Evolutionary conservation across 208 protist genomes (phyloP), one percentile per base, ranked within the genome.

Genomic region (Angomonas ambiguus): DNA sequence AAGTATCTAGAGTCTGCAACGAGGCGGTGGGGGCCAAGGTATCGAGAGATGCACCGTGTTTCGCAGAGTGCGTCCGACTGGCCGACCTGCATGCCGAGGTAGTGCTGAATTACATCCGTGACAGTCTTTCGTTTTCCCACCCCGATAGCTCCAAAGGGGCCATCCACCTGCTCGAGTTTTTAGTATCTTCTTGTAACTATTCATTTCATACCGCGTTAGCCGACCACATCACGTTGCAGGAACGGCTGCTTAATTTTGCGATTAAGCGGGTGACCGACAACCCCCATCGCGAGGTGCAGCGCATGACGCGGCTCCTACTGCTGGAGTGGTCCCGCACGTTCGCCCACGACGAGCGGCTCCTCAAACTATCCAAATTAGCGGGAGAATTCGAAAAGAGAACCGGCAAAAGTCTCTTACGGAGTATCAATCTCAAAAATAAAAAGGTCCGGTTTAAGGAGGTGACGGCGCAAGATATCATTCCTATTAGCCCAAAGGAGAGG

Each of bases 251-350:
- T 18, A 63, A 67, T 20, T 59, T 93, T 0, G 87, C 87, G 0
- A 62, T 79, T 28, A 57, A 38, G 38, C 79, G 87, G 6, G 76
- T 72, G 10, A 81, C 88, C 51, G 79, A 71, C 41, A 68, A 67
- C 42, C 67, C 57, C n/a, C 81, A 88, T 49, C 80, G 86, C n/a
- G 53, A 69, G 1, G 73, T 67, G 22, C 90, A 89, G 38, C 80
- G 85, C 1, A 73, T 87, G 8, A 82, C 85, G 4, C 78, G 90
- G 0, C 74, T 93, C 48, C 88, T 82, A 13, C 48, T 96, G 27
- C 73, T 96, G 33, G 87, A 96, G 71, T 96, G 91, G 69, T 92
- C 85, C 0, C 87, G 90, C 45, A 85, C 92, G 66, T 96, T 96
- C 60, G 79, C 77, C 27, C 87, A 93, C 61, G 85, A 91, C 41